A percentile compares a stretch with the other conserved stretches of the same genome.
These are phyloP conservation scores for Trichoderma endophyticum DNA, from an alignment of 2,329 filamentous ascomycete genomes.

Conservation along the genomic window DNA sequence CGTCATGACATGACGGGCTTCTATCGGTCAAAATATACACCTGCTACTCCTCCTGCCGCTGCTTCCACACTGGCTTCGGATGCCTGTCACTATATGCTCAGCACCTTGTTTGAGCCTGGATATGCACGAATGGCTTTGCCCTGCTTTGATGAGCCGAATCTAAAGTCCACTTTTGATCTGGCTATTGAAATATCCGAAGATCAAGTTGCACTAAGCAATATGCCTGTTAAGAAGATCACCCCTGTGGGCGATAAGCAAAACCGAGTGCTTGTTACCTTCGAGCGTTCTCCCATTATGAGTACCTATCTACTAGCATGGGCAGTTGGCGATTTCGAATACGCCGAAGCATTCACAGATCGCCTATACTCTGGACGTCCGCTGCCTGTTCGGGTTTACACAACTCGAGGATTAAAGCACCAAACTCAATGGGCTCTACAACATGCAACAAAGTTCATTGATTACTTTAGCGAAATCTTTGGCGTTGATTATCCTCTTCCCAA, in stretches of 20 bases:
- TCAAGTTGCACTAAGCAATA: background rate
- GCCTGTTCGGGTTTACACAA: background rate
- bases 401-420: background rate
- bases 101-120: background rate
- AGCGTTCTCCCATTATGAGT: background rate
- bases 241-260: background rate
- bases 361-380: background rate
- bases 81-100: background rate
- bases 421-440: background rate
- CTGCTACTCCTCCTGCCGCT: background rate
- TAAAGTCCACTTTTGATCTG: background rate
- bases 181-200: background rate
- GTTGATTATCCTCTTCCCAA: background rate
- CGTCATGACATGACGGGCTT: background rate
- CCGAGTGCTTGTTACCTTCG: background rate
- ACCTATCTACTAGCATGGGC: background rate
- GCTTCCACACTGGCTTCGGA: background rate
- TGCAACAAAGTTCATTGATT: background rate
- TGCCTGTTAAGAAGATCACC: background rate
- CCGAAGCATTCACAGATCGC: background rate
- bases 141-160: background rate
- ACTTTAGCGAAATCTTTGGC: background rate
- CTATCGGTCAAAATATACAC: background rate
- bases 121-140: background rate
- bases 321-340: background rate